Conservation (phyloP, 2,329 filamentous ascomycete species). For the Trichophyton benhamiae region DNA sequence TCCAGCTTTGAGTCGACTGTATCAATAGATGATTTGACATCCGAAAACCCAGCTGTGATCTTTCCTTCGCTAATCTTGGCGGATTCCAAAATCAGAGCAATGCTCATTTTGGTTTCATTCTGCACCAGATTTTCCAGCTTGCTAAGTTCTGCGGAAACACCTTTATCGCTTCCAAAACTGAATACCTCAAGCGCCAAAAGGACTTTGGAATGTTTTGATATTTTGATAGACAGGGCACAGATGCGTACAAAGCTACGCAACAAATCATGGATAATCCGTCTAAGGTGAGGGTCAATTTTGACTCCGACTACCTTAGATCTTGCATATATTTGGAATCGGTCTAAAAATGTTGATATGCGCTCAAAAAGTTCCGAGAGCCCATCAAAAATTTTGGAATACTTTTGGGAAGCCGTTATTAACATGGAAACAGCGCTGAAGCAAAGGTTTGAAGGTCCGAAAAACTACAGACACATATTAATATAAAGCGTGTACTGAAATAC, state of each 20-base stretch:
- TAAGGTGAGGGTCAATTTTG: slow-evolving; percentile 17
- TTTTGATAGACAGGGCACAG: slow-evolving; percentile 18
- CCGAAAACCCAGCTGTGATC: slow-evolving; percentile 12
- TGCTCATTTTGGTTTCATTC: slow-evolving; percentile 19
- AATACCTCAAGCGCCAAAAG: slow-evolving; percentile 19
- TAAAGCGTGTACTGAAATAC: neutral
- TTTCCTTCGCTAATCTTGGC: slow-evolving; percentile 17
- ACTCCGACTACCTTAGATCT: slow-evolving; percentile 15
- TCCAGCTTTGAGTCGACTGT: slow-evolving; percentile 11
- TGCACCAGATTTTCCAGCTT: slow-evolving; percentile 18
- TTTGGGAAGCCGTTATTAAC: slow-evolving; percentile 19
- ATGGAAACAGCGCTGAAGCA: slow-evolving; percentile 23
- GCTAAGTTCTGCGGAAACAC: slow-evolving; percentile 18
- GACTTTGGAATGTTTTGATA: slow-evolving; percentile 18
- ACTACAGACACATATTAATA: slow-evolving; percentile 8
- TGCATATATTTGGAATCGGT: slow-evolving; percentile 20
- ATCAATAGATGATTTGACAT: slow-evolving; percentile 9
- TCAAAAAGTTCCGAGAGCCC: slow-evolving; percentile 18
- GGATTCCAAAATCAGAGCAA: slow-evolving; percentile 18
- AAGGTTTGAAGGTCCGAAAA: slow-evolving; percentile 19
- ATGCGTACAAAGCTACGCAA: slow-evolving; percentile 19
- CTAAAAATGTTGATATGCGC: slow-evolving; percentile 19
- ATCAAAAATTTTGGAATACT: slow-evolving; percentile 21
- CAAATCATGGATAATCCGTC: slow-evolving; percentile 19
- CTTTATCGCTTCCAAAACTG: slow-evolving; percentile 20